Percentiles rank a stretch among this genome's conserved stretches.
Conservation (phyloP, 306 rosid genomes). For the Sphenostylis stenocarpa region DNA sequence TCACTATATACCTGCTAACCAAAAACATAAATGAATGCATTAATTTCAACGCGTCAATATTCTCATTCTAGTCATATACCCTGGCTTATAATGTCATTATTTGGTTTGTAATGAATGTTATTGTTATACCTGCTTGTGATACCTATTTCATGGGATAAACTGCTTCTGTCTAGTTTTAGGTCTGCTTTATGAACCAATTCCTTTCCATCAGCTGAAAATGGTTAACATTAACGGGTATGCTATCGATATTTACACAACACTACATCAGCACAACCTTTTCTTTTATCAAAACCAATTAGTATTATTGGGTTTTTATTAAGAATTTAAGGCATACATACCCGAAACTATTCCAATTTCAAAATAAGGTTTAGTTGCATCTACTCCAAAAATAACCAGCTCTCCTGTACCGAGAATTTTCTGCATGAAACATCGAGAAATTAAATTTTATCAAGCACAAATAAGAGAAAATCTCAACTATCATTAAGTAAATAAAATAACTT, state of each 20-base stretch:
- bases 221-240: not conserved
- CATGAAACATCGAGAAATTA: not conserved
- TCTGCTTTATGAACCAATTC: constrained; percentile 59
- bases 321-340: constrained; percentile 43
- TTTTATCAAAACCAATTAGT: not conserved
- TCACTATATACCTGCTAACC: constrained; percentile 56
- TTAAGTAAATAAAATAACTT: not conserved
- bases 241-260: not conserved
- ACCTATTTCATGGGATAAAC: constrained; percentile 63
- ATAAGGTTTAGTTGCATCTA: constrained; percentile 55
- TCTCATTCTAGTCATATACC: not conserved
- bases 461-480: not conserved
- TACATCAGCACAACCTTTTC: not conserved
- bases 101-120: not conserved
- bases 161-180: constrained; percentile 50
- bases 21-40: not conserved
- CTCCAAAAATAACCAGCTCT: constrained; percentile 60
- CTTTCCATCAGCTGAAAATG: constrained; percentile 60
- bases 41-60: not conserved
- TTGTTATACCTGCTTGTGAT: constrained; percentile 60
- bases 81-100: not conserved
- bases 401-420: constrained; percentile 64
- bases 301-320: not conserved
- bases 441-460: not conserved
- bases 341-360: constrained; percentile 63